Evolutionary conservation across 1,139 yeast species (phyloP).

Genomic region (Entelexis paramagnoliae): DNA sequence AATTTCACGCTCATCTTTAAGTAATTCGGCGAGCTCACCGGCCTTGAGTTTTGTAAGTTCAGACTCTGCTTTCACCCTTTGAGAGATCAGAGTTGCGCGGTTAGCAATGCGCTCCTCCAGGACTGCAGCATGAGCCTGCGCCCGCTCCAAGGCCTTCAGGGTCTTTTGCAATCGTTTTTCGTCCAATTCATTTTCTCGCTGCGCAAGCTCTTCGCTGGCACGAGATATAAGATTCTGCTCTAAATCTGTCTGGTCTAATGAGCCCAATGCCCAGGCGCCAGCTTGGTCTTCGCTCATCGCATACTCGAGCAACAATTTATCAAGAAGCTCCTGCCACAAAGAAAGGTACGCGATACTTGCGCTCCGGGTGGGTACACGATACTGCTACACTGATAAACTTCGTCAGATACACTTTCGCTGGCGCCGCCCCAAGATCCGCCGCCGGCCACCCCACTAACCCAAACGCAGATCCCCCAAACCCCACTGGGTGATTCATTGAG

Average conservation of each 20-base stretch:
- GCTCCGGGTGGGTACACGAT: not conserved
- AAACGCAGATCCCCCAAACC: not conserved
- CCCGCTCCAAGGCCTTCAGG: conserved; percentile 33
- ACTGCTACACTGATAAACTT: not conserved
- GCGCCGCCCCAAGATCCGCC: not conserved
- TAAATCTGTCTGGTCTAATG: conserved; percentile 65
- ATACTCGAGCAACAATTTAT: not conserved
- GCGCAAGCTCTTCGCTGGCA: conserved; percentile 54
- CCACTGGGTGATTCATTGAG: not conserved
- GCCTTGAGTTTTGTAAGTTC: conserved; percentile 47
- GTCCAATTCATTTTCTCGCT: conserved; percentile 64
- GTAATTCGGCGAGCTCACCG: conserved; percentile 45
- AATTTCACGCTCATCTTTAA: conserved; percentile 59
- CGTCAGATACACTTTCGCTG: not conserved
- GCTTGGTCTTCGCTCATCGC: not conserved
- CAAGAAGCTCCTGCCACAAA: not conserved
- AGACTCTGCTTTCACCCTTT: conserved; percentile 43
- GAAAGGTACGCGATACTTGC: not conserved
- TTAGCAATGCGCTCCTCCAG: conserved; percentile 43
- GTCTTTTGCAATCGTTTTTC: conserved; percentile 62
- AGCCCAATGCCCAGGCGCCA: conserved; percentile 20
- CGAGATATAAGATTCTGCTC: conserved; percentile 57
- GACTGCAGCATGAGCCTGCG: conserved; percentile 37
- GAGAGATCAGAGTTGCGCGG: conserved; percentile 57
- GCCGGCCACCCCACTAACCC: not conserved